Percentiles rank a stretch among this genome's conserved stretches.
Evolutionary conservation across 495 filamentous ascomycete species (phyloP).

Genomic region (Hypoxylon rickii): DNA sequence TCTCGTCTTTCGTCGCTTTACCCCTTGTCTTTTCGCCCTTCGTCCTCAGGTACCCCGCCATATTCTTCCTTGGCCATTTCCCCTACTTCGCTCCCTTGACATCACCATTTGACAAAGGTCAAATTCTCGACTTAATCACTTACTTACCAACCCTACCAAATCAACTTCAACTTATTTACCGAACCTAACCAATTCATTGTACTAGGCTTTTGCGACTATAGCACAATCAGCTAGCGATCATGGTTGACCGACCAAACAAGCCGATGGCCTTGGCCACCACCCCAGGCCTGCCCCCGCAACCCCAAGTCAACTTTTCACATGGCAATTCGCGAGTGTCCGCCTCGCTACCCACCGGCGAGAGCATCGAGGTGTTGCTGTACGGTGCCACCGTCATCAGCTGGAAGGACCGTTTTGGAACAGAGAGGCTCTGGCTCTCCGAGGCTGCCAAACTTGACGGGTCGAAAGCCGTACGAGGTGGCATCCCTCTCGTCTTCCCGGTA

Average conservation of each 20-base stretch:
- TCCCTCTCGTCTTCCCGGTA: slow-evolving; percentile 96
- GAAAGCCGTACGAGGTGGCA: slow-evolving; percentile 71
- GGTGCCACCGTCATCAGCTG: slow-evolving; percentile 93
- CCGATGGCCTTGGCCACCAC: slow-evolving; percentile 75
- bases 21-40: neutral
- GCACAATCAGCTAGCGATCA: slow-evolving; percentile 38
- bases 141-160: neutral
- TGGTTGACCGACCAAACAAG: slow-evolving; percentile 85
- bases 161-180: neutral
- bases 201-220: neutral
- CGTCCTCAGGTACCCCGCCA: neutral
- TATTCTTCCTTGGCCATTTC: slow-evolving; percentile 1
- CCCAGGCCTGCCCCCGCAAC: slow-evolving; percentile 64
- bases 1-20: neutral
- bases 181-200: too few species aligned
- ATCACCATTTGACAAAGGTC: neutral
- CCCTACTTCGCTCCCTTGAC: neutral
- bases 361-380: slow-evolving; percentile 80
- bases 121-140: neutral
- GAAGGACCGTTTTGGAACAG: slow-evolving; percentile 77
- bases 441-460: slow-evolving; percentile 67
- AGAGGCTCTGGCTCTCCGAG: slow-evolving; percentile 87
- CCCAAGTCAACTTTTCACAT: slow-evolving; percentile 68
- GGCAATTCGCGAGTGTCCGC: slow-evolving; percentile 70
- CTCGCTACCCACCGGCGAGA: slow-evolving; percentile 81